These are phyloP conservation scores for Alliaria petiolata DNA, from an alignment of 345 rosid species.

Conservation along the genomic window DNA sequence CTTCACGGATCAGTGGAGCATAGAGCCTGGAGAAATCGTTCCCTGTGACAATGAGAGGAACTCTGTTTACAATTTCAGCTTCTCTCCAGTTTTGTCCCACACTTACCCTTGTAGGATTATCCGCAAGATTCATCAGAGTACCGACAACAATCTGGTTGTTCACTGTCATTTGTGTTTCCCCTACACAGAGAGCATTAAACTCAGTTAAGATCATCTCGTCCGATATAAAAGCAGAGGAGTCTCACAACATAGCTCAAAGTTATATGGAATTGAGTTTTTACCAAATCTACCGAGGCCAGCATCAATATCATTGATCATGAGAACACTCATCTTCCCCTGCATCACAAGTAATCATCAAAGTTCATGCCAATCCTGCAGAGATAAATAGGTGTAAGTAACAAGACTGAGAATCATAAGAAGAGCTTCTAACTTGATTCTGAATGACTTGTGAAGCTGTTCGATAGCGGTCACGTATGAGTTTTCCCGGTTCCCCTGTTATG, in stretches of 20 bases:
- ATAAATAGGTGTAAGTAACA: slow-evolving; percentile 39
- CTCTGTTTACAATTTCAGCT: slow-evolving; percentile 67
- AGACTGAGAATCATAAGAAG: slow-evolving; percentile 39
- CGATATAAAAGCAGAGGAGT: background rate
- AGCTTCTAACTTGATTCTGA: slow-evolving; percentile 88
- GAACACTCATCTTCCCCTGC: slow-evolving; percentile 98
- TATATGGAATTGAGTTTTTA: slow-evolving; percentile 31
- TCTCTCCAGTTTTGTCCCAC: slow-evolving; percentile 96
- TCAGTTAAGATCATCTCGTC: background rate
- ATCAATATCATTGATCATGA: slow-evolving; percentile 94
- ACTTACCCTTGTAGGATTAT: slow-evolving; percentile 95
- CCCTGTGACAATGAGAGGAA: slow-evolving; percentile 88
- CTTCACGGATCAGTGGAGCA: slow-evolving; percentile 98
- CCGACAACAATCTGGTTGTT: slow-evolving; percentile 95
- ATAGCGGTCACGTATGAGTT: slow-evolving; percentile 86
- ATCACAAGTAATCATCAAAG: slow-evolving; percentile 20
- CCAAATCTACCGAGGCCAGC: slow-evolving; percentile 99
- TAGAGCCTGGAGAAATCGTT: slow-evolving; percentile 85
- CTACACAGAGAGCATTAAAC: slow-evolving; percentile 31
- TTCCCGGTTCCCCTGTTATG: slow-evolving; percentile 83
- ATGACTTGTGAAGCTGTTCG: slow-evolving; percentile 98
- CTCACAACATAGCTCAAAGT: background rate
- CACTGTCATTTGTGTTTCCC: slow-evolving; percentile 91
- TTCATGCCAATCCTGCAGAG: background rate
- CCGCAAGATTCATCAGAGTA: slow-evolving; percentile 86